Percentiles rank a stretch among this genome's conserved stretches.
phyloP scores from a whole-genome alignment of 495 filamentous ascomycete species.

The Aspergillus ellipticus region DNA sequence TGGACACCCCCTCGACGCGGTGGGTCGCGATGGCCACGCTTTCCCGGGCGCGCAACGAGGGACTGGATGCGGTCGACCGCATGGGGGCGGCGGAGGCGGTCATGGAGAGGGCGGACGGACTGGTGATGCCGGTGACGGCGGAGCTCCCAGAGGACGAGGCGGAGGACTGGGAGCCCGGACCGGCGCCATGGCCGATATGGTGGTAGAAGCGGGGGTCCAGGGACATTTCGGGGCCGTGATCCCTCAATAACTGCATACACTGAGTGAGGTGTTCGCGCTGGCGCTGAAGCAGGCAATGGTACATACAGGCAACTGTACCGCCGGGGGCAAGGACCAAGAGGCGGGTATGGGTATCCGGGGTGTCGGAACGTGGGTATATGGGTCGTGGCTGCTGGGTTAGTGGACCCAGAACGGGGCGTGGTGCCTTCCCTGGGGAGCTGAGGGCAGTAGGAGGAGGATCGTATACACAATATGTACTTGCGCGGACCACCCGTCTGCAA shows the following conservation, averaged over 20 bases:
- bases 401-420: constrained; percentile 3
- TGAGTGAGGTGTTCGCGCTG: constrained; percentile 45
- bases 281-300: constrained; percentile 35
- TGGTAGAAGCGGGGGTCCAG: constrained; percentile 55
- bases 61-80: constrained; percentile 50
- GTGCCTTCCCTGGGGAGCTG: constrained; percentile 1
- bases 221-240: constrained; percentile 50
- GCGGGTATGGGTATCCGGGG: background rate
- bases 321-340: constrained; percentile 7
- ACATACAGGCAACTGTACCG: constrained; percentile 37
- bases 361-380: background rate
- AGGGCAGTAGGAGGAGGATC: background rate
- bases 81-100: constrained; percentile 58
- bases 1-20: constrained; percentile 29
- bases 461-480: background rate
- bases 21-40: constrained; percentile 46
- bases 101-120: constrained; percentile 46
- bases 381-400: constrained; percentile 10
- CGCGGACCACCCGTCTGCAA: background rate
- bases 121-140: constrained; percentile 51
- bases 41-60: constrained; percentile 70
- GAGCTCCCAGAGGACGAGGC: constrained; percentile 56
- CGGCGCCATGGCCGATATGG: constrained; percentile 39
- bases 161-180: constrained; percentile 47
- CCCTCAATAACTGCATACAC: constrained; percentile 46